Base-by-base conservation (phyloP, 208 protist species). In the Herpetomonas samuelpessoai region DNA sequence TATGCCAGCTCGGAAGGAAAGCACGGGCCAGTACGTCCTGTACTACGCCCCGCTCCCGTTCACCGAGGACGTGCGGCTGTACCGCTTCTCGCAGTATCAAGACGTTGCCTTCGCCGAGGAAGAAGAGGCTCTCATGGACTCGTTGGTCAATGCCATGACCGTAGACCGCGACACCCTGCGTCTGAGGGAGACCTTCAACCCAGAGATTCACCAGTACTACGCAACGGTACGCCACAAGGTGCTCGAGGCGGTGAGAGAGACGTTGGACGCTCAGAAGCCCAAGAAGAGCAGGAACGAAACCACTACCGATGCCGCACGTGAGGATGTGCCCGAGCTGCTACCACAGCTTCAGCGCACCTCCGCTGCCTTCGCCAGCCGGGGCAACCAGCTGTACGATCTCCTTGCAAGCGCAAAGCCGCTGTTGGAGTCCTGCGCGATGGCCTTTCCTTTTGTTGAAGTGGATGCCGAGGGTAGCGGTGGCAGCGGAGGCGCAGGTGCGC, bases 201-300 rank as follows among this genome's bases (percentile, higher is more conserved):
- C 96, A 3, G 50, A 80, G 1, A 21, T 95, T 0, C 88, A 96
- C 65, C 72, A 92, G 59, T 96, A 86, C 50, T 96, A 96, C 66
- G 85, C 84, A 41, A 81, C 67, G 27, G 51, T 97, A 21, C 76
- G 76, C 18, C 55, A 50, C 16, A 83, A 73, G 73, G 49, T 83
- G 2, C 24, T 45, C 48, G 6, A 21, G 30, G 27, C 44, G 9
- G n/a, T 14, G 9, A 26, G 26, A 24, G 28, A 57, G 19, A 57
- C 2, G 26, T 29, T 38, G 21, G 35, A 19, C 35, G 41, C 50
- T 19, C 18, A 10, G 16, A 21, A 1, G 18, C 31, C 22, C 2
- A 27, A 16, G 39, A 6, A 3, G 16, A 50, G 22, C 22, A 49
- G 28, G 16, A 55, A n/a, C 4, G 44, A 30, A 14, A 9, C 44